phyloP scores from a whole-genome alignment of 208 protist genomes.

The Trypanosoma melophagium region DNA sequence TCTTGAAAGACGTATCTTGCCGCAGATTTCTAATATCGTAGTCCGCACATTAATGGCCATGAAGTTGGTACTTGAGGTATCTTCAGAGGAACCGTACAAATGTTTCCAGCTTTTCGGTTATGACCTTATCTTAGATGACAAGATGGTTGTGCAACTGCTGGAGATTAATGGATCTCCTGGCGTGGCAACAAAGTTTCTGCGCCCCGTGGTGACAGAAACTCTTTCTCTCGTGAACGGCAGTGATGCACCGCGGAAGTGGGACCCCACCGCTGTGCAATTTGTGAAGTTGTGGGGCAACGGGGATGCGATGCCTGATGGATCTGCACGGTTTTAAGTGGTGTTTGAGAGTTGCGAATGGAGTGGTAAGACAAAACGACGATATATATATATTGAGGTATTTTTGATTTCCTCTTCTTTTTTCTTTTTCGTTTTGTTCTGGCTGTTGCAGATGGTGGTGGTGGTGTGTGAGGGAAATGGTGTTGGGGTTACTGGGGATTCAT shows the following conservation, averaged over 20 bases:
- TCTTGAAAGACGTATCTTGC: constrained; percentile 50
- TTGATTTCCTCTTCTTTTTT: constrained; percentile 4
- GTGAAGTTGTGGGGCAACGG: constrained; percentile 72
- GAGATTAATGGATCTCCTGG: constrained; percentile 92
- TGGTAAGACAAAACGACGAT: background rate
- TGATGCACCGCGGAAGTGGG: constrained; percentile 41
- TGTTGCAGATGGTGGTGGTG: background rate
- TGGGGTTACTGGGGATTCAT: constrained; percentile 1
- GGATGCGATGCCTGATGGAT: constrained; percentile 53
- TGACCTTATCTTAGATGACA: constrained; percentile 83
- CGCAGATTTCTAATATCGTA: constrained; percentile 68
- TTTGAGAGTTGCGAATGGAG: background rate
- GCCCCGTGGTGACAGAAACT: constrained; percentile 52
- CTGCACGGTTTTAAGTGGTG: background rate
- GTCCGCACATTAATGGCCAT: constrained; percentile 67
- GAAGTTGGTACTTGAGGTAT: constrained; percentile 49
- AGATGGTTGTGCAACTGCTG: constrained; percentile 66
- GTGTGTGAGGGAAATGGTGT: background rate
- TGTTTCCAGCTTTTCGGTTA: constrained; percentile 92
- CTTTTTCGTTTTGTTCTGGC: constrained; percentile 22
- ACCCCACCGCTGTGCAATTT: constrained; percentile 50
- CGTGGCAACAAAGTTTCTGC: constrained; percentile 67
- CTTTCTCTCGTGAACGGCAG: constrained; percentile 35
- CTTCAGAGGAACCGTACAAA: constrained; percentile 51
- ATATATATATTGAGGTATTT: background rate